A percentile compares a stretch with the other conserved stretches of the same genome.
Conservation (phyloP, 179 eudicot species). For the Patellifolia procumbens region DNA sequence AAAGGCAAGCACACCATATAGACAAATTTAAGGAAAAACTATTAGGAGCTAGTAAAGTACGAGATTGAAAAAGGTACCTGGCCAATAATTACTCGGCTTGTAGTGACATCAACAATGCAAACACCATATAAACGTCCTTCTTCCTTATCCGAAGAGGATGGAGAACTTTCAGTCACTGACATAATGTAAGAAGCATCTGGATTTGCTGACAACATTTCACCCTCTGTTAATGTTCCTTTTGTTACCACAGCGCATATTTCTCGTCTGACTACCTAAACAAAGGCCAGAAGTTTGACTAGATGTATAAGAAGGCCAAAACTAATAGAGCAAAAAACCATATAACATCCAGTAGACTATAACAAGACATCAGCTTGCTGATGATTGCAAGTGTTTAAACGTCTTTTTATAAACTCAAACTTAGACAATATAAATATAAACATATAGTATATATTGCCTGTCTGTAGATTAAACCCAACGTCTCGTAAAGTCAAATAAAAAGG, state of each 20-base stretch:
- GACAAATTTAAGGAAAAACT: not conserved
- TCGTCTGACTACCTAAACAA: constrained; percentile 81
- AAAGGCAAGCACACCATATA: not conserved
- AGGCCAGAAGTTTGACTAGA: constrained; percentile 1
- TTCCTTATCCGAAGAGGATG: constrained; percentile 34
- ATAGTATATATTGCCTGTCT: not conserved
- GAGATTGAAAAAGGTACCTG: constrained; percentile 52
- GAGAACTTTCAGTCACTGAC: constrained; percentile 69
- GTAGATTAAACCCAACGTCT: not conserved
- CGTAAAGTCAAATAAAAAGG: not conserved
- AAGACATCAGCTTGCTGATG: not conserved
- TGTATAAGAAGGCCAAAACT: not conserved
- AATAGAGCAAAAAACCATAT: not conserved
- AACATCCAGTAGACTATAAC: constrained; percentile 7
- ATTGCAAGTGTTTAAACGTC: not conserved
- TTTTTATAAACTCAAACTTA: not conserved
- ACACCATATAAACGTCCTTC: constrained; percentile 65
- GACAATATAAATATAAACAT: not conserved
- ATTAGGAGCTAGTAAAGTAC: constrained; percentile 3
- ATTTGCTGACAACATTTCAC: constrained; percentile 69
- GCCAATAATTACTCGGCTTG: constrained; percentile 85
- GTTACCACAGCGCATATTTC: constrained; percentile 95
- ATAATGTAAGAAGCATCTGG: constrained; percentile 91
- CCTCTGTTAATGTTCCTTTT: constrained; percentile 94
- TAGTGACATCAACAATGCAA: constrained; percentile 80